phyloP scores from a whole-genome alignment of 73 alveolate species.

The Halteria grandinella region DNA sequence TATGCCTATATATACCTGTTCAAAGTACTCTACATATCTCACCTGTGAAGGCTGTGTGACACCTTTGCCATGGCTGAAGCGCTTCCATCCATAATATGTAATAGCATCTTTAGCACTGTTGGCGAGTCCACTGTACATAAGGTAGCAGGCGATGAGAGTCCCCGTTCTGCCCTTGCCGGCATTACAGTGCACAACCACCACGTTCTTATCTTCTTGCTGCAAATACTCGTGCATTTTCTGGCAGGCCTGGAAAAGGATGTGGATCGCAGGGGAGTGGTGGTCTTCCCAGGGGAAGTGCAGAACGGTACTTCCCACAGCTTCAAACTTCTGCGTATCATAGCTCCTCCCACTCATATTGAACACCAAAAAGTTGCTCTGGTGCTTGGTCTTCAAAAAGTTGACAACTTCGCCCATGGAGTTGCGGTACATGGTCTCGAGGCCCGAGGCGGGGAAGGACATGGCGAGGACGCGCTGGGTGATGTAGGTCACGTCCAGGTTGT shows the following conservation, averaged over 20 bases:
- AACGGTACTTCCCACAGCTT: conserved; percentile 56
- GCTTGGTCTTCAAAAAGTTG: conserved; percentile 72
- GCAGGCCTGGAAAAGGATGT: conserved; percentile 65
- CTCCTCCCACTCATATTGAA: conserved; percentile 78
- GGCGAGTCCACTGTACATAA: conserved; percentile 79
- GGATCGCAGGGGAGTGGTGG: conserved; percentile 75
- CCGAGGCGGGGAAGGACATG: conserved; percentile 89
- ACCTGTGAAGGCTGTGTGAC: conserved; percentile 87
- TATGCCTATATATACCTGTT: conserved; percentile 41
- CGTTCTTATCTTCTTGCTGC: conserved; percentile 63
- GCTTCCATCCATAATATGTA: conserved; percentile 86
- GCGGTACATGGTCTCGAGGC: conserved; percentile 82
- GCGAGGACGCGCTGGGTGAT: conserved; percentile 84
- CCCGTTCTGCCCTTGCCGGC: conserved; percentile 99
- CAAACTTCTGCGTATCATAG: conserved; percentile 75
- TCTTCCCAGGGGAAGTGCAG: conserved; percentile 64
- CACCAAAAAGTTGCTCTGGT: conserved; percentile 69
- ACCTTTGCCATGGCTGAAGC: conserved; percentile 92
- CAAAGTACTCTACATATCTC: conserved; percentile 86
- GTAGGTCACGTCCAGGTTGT: conserved; percentile 79
- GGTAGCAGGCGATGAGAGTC: conserved; percentile 90
- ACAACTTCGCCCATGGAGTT: conserved; percentile 77
- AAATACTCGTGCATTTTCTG: conserved; percentile 46
- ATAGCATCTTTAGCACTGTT: conserved; percentile 89
- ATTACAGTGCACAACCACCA: conserved; percentile 95